These are phyloP conservation scores for Penicillium sumatraense DNA, from an alignment of 2,329 filamentous ascomycete species.

Conservation along the genomic window DNA sequence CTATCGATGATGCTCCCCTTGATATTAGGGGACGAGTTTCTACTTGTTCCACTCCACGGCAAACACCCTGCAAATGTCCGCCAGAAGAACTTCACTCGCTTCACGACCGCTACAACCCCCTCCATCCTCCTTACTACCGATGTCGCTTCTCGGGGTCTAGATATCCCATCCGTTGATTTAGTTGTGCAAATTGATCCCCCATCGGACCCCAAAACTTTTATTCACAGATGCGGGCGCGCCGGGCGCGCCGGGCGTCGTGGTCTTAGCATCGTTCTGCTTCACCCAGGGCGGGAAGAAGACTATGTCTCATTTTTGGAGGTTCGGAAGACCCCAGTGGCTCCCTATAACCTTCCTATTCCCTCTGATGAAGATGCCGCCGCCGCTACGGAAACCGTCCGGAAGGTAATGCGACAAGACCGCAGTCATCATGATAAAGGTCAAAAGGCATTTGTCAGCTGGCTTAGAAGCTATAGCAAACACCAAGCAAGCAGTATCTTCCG, in stretches of 20 bases:
- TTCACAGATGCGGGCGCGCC: slow-evolving; percentile 68
- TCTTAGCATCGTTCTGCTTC: slow-evolving; percentile 82
- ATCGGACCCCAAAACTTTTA: slow-evolving; percentile 84
- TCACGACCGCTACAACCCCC: slow-evolving; percentile 73
- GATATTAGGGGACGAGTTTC: slow-evolving; percentile 70
- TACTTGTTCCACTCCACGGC: slow-evolving; percentile 82
- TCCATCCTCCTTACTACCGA: slow-evolving; percentile 90
- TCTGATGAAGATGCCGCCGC: slow-evolving; percentile 64
- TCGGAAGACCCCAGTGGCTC: slow-evolving; percentile 79
- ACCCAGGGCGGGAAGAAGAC: slow-evolving; percentile 83
- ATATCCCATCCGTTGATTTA: slow-evolving; percentile 89
- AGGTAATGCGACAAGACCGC: slow-evolving; percentile 60
- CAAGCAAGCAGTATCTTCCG: slow-evolving; percentile 91
- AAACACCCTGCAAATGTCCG: slow-evolving; percentile 89
- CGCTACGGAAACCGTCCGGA: slow-evolving; percentile 65
- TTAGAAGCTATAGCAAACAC: slow-evolving; percentile 89
- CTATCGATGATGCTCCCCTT: slow-evolving; percentile 79
- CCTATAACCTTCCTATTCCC: slow-evolving; percentile 63
- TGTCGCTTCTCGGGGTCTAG: slow-evolving; percentile 84
- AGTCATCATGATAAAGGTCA: slow-evolving; percentile 85
- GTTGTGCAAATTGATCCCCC: slow-evolving; percentile 87
- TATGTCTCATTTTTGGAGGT: slow-evolving; percentile 87
- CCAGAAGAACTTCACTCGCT: slow-evolving; percentile 83
- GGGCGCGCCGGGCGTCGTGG: slow-evolving; percentile 71
- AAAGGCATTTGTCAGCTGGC: slow-evolving; percentile 90